Conservation (phyloP, 176 grass and related monocot genomes). For the Musa beccarii region DNA sequence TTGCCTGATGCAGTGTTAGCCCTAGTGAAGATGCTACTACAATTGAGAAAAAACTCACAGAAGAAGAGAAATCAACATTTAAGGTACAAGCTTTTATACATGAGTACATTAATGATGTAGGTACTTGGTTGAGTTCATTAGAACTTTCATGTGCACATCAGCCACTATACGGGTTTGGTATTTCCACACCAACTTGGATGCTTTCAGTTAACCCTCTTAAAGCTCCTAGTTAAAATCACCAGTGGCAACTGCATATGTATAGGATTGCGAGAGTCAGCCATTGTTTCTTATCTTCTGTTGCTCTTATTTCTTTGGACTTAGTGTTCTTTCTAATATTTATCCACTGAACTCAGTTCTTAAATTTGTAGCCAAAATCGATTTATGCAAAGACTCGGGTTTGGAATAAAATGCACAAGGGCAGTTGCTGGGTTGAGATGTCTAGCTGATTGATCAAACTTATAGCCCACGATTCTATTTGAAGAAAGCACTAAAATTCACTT, state of each 20-base stretch:
- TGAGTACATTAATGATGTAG: background rate
- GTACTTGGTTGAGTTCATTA: background rate
- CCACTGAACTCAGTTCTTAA: no score
- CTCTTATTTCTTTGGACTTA: background rate
- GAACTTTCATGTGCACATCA: background rate
- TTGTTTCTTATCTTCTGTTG: background rate
- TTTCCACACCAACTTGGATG: background rate
- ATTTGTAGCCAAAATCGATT: no score
- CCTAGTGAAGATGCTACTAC: conserved; percentile 52
- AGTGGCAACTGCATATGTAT: background rate
- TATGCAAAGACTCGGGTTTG: no score
- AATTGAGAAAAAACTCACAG: conserved; percentile 54
- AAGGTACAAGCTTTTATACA: conserved; percentile 39
- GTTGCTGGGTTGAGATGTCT: no score
- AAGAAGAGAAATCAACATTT: conserved; percentile 54
- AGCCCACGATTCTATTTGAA: no score
- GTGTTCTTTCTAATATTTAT: background rate
- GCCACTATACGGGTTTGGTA: background rate
- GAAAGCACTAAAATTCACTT: no score
- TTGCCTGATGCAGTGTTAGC: conserved; percentile 44
- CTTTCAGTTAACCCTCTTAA: background rate
- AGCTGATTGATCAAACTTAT: no score
- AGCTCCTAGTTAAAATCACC: background rate
- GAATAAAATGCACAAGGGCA: no score
- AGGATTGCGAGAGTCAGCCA: background rate